phyloP scores from a whole-genome alignment of 352 stramenopile species.

The Globisporangium uncinulatum region DNA sequence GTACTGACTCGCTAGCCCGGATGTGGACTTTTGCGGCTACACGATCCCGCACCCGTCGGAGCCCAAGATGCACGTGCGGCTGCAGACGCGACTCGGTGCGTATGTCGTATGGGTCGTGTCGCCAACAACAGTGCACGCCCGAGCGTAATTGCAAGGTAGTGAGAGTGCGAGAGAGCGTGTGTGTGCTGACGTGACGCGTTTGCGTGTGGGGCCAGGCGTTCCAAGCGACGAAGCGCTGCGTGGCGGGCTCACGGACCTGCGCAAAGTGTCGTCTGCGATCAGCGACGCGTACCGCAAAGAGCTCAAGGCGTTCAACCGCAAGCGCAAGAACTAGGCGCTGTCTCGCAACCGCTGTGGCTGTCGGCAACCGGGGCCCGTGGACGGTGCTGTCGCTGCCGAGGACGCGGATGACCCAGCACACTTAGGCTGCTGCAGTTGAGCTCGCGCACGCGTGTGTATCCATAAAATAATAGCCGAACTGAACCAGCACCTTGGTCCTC shows the following conservation, averaged over 20 bases:
- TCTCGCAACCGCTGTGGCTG: not conserved
- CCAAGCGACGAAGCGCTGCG: conserved; percentile 60
- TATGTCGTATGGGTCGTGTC: too few relatives aligned
- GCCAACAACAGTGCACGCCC: too few relatives aligned
- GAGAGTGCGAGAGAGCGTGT: too few relatives aligned
- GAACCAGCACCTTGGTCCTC: not conserved
- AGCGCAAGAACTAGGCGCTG: conserved; percentile 57
- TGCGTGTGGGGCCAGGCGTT: conserved; percentile 21
- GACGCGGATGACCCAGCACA: too few relatives aligned
- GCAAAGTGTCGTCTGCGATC: conserved; percentile 66
- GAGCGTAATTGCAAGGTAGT: too few relatives aligned
- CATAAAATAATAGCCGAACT: conserved; percentile 1
- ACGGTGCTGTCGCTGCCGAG: not conserved
- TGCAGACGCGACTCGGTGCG: conserved; percentile 84
- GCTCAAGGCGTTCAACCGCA: conserved; percentile 80
- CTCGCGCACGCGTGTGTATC: not conserved
- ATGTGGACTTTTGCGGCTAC: conserved; percentile 94
- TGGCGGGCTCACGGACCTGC: conserved; percentile 59
- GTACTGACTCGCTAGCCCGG: conserved; percentile 38
- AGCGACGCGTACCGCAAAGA: conserved; percentile 77
- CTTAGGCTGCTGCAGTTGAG: not conserved
- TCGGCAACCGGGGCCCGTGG: not conserved
- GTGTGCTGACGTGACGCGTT: not conserved
- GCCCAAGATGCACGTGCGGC: conserved; percentile 91
- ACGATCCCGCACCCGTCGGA: conserved; percentile 94